Evolutionary conservation across 768 basidiomycete species (phyloP), one percentile per base, ranked within the genome.

Genomic region (Leccinum subgranulosum): DNA sequence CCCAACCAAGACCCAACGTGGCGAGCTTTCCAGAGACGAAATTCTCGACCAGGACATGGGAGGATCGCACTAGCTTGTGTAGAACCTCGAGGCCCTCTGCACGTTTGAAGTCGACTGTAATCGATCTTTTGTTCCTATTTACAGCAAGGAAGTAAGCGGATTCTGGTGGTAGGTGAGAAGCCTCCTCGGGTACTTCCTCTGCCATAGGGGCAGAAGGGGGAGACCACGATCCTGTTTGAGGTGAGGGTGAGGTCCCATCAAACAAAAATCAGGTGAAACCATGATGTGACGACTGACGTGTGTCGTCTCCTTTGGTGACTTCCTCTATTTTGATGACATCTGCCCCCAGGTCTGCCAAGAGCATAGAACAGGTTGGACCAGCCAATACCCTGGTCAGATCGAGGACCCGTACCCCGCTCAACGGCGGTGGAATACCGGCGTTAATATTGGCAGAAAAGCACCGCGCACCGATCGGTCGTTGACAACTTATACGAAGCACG

Each of bases 261-360:
- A 60, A 58, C 10, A 50, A 48, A 58, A 39, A 60, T 52, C 53
- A 54, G 25, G 52, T 43, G 56, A 55, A 50, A 50, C 49, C 17
- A 34, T 49, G 49, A 11, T 12, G 51, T 12, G 51, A 33, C 48
- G 51, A 76, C 80, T 68, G 74, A 84, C 93, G 83, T 31, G 95
- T 98, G 74, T 98, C 95, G 66, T 98, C 95, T 23, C 95, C 95
- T 57, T 79, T 81, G 46, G 79, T 77, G 53, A 83, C 77, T 68
- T 92, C 89, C 69, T 95, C 93, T 6, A 97, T 84, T 71, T 97
- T 98, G 71, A 97, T 83, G 28, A 98, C 93, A 68, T 98, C 93
- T 49, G 95, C 95, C 1, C 92, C 88, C 34, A 95, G 75, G 74
- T 95, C 93, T 7, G 87, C 94, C n/a, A 97, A 79, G 59, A 96